phyloP scores from a whole-genome alignment of 208 protist species.

The Crithidia thermophila region DNA sequence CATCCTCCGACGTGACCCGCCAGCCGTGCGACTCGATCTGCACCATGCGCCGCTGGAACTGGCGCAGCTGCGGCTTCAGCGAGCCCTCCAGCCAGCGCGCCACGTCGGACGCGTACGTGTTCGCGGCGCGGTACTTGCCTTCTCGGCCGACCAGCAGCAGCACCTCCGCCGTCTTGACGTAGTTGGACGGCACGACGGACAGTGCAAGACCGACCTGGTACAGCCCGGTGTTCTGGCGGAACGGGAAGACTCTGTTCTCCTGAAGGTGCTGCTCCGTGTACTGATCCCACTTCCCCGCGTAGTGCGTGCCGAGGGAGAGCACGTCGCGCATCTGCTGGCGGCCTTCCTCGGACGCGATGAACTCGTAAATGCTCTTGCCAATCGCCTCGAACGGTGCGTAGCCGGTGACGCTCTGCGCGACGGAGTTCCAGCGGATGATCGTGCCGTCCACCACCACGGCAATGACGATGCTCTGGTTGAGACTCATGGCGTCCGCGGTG shows the following conservation, averaged over 20 bases:
- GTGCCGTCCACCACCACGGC: slow-evolving; percentile 81
- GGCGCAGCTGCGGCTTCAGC: slow-evolving; percentile 72
- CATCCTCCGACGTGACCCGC: slow-evolving; percentile 61
- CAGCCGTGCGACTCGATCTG: slow-evolving; percentile 60
- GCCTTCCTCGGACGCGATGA: slow-evolving; percentile 52
- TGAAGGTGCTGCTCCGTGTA: slow-evolving; percentile 58
- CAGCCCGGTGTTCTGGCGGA: slow-evolving; percentile 66
- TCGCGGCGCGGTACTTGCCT: slow-evolving; percentile 63
- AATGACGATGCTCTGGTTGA: slow-evolving; percentile 65
- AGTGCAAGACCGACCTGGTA: slow-evolving; percentile 69
- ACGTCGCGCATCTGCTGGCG: slow-evolving; percentile 49
- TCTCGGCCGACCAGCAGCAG: slow-evolving; percentile 81
- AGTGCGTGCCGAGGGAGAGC: slow-evolving; percentile 44
- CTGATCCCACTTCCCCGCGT: slow-evolving; percentile 69
- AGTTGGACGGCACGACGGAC: slow-evolving; percentile 73
- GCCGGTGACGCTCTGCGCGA: slow-evolving; percentile 61
- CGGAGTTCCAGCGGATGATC: slow-evolving; percentile 87
- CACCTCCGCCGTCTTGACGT: slow-evolving; percentile 56
- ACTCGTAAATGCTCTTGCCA: slow-evolving; percentile 73
- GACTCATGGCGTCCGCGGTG: slow-evolving; percentile 48
- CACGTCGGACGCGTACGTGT: slow-evolving; percentile 77
- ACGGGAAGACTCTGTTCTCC: slow-evolving; percentile 55
- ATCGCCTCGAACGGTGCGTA: slow-evolving; percentile 62
- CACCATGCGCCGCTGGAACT: slow-evolving; percentile 64
- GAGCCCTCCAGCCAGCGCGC: slow-evolving; percentile 69